Base-by-base conservation (phyloP, 108 stramenopile species). In the Cyclotella baltica region DNA sequence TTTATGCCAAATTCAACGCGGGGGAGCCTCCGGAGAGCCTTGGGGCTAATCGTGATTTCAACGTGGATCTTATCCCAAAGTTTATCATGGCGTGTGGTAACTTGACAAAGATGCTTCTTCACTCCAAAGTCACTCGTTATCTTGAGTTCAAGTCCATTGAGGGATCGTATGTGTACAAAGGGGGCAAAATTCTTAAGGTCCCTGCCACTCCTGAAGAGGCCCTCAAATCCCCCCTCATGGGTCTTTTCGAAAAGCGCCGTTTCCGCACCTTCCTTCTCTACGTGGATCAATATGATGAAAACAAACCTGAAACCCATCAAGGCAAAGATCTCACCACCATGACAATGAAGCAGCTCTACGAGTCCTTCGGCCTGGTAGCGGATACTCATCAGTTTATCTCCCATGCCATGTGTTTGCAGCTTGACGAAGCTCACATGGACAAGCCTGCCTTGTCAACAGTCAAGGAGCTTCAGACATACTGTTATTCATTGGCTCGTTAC, bases 31-130 rank as follows among this genome's bases (percentile, higher is more conserved):
- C 95, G 11, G 72, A 80, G 23, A 88, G 78, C 67, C 83, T 98
- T 35, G 97, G 97, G 29, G 88, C 87, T 62, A 96, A 96, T 78
- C 92, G 96, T 29, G 98, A 99, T 82, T 99, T 97, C 88, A 98
- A 98, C 80, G 96, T 99, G 23, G 99, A 99, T 89, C 89, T 98
- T 40, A 94, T 99, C 68, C 98, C 98, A 23, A 99, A 99, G 85
- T 98, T 99, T 85, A 98, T 99, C 84, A 99, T 99, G 98, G 98
- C 99, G 13, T 96, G 95, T 73, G 99, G 99, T 30, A 98, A 98
- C 67, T 90, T 99, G 28, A 98, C 98, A 46, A 98, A 99, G 84
- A 98, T 99, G 94, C 85, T 99, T 62, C 87, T 98, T 55, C 97
- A 98, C 88, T 97, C 98, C 69, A 98, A 98, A 85, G 98, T 99